Evolutionary conservation across 129 eudicot genomes (phyloP), one percentile per base, ranked within the genome.

Genomic region (Cynara cardunculus): DNA sequence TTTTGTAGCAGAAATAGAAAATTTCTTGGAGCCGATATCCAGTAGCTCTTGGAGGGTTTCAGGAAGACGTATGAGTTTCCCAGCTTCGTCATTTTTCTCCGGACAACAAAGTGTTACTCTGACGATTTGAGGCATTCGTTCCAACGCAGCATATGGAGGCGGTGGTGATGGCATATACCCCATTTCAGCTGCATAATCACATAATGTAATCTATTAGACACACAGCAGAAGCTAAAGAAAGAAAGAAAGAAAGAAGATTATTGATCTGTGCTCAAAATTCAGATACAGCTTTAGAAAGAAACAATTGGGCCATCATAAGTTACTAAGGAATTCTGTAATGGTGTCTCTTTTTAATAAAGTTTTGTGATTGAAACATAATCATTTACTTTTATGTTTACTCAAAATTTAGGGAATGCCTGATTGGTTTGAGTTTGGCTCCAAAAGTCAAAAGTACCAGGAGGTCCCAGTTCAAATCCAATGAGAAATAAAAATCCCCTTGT

Each of bases 21-120:
- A 92, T 41, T 85, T 92, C 75, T 80, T 81, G 61, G 81, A 76
- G 8, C 94, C 91, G 4, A 83, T 77, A 11, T 86, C 87, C 65
- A 90, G 82, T 18, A 90, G 83, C 75, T 86, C 93, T 78, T 91
- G 83, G 2, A 94, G 72, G 26, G 92, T 77, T 4, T 79, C 87
- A 0, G 98, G 98, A 82, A 94, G 84, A 41, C 75, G 84, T 65
- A 90, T 74, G 26, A 90, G 87, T 71, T 61, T 89, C 34, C 87
- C 87, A 46, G 78, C 73, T 30, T 27, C 71, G 31, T 91, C 84
- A 25, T 88, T 80, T 62, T 72, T 84, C 76, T 81, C 94, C 0
- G 90, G 90, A 78, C 91, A 90, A 74, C 87, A 86, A 64, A 92
- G 72, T 39, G 86, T 83, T 19, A 92, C 90, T 81, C 98, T 78